phyloP scores from a whole-genome alignment of 805 yeast species.

The Ogataea chonburiensis region DNA sequence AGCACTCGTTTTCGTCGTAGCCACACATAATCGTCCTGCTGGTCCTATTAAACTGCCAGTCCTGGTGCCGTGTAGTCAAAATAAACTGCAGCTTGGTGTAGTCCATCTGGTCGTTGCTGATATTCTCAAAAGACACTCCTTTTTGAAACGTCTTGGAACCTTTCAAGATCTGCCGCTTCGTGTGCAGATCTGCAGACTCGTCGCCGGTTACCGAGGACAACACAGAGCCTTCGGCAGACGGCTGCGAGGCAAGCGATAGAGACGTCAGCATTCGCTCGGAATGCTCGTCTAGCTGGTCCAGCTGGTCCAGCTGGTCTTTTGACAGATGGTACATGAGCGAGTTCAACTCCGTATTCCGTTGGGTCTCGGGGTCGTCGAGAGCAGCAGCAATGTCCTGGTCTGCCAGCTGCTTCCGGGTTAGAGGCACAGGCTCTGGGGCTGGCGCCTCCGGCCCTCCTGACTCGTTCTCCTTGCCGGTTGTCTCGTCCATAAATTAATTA shows the following conservation, averaged over 20 bases:
- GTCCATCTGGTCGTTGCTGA: slow-evolving; percentile 34
- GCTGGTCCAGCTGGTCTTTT: slow-evolving; percentile 17
- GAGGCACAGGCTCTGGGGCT: neutral
- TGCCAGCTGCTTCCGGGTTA: neutral
- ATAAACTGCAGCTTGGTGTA: slow-evolving; percentile 36
- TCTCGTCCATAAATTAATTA: slow-evolving; percentile 5
- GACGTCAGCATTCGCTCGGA: slow-evolving; percentile 22
- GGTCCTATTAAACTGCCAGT: slow-evolving; percentile 35
- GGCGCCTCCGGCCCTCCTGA: neutral
- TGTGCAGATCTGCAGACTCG: slow-evolving; percentile 1
- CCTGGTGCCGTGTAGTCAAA: slow-evolving; percentile 38
- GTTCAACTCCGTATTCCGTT: slow-evolving; percentile 31
- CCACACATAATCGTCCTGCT: slow-evolving; percentile 46
- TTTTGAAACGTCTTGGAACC: slow-evolving; percentile 25
- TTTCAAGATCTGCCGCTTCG: slow-evolving; percentile 10
- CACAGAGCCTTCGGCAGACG: slow-evolving; percentile 2
- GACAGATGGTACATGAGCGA: slow-evolving; percentile 30
- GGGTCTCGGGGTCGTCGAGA: slow-evolving; percentile 27
- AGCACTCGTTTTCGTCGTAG: slow-evolving; percentile 41
- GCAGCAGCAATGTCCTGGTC: slow-evolving; percentile 7
- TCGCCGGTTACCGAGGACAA: slow-evolving; percentile 6
- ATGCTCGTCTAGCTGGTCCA: slow-evolving; percentile 11
- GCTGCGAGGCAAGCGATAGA: slow-evolving; percentile 15
- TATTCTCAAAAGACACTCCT: slow-evolving; percentile 43
- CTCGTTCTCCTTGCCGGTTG: slow-evolving; percentile 1